Conservation (phyloP, 805 yeast species). For the Dipodascus geniculatus region DNA sequence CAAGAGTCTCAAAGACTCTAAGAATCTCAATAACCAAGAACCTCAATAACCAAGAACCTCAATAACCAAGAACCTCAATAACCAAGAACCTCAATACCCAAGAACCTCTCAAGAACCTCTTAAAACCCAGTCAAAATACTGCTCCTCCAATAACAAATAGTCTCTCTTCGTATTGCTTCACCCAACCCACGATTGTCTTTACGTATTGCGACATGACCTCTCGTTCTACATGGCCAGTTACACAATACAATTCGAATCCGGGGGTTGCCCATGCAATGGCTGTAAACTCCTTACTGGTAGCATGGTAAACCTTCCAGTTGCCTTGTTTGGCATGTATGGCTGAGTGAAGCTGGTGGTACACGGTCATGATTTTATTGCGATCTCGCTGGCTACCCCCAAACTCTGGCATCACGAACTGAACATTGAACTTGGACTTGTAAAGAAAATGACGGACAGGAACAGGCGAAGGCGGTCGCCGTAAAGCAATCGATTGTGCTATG, state of each 20-base stretch:
- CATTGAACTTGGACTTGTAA: constrained; percentile 55
- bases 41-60: too few species aligned
- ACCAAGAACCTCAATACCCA: too few species aligned
- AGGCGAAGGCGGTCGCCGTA: constrained; percentile 36
- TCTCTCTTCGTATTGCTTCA: constrained; percentile 55
- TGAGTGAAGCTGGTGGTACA: constrained; percentile 29
- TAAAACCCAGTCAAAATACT: constrained; percentile 41
- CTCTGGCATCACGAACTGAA: constrained; percentile 47
- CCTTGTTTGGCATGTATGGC: constrained; percentile 20
- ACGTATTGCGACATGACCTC: constrained; percentile 50
- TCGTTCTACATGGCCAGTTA: constrained; percentile 46
- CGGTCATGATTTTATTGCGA: constrained; percentile 17
- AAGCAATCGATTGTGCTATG: constrained; percentile 27
- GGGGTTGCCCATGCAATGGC: constrained; percentile 48
- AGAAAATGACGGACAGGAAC: constrained; percentile 67
- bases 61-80: too few species aligned
- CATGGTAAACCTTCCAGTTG: constrained; percentile 18
- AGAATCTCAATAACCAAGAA: too few species aligned
- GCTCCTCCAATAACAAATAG: constrained; percentile 70
- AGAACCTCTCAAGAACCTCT: too few species aligned
- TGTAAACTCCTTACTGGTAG: constrained; percentile 17
- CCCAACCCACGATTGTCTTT: constrained; percentile 60
- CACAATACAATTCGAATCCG: constrained; percentile 48
- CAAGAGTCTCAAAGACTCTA: too few species aligned
- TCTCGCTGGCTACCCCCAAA: constrained; percentile 21